A percentile compares a stretch with the other conserved stretches of the same genome.
These are phyloP conservation scores for Xylaria palmicola DNA, from an alignment of 495 filamentous ascomycete species.

Conservation along the genomic window DNA sequence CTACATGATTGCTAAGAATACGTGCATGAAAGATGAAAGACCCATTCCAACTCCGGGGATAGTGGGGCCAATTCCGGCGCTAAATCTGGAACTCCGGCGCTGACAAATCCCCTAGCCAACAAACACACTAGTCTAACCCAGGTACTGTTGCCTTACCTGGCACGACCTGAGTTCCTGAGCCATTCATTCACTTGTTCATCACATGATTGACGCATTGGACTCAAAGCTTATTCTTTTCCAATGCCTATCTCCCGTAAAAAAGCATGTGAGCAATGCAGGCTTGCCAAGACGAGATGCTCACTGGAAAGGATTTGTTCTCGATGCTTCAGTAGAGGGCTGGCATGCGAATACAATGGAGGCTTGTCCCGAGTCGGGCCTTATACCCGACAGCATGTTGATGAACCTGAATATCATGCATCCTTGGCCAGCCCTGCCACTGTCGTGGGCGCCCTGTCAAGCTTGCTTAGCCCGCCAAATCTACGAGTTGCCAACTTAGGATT, in stretches of 20 bases:
- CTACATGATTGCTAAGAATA: background rate
- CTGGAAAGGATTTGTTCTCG: background rate
- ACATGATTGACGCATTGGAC: no score
- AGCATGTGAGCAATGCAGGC: conserved; percentile 3
- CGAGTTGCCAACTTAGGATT: background rate
- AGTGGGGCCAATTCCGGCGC: background rate
- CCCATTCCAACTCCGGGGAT: background rate
- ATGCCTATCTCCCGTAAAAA: conserved; percentile 12
- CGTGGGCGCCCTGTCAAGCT: background rate
- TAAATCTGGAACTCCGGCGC: background rate
- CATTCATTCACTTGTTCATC: background rate
- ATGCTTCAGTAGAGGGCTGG: background rate
- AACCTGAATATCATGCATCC: background rate
- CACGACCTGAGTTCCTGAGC: no score
- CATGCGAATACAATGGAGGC: background rate
- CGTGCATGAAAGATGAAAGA: no score
- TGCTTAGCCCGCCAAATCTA: background rate
- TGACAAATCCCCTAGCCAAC: background rate
- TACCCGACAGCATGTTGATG: background rate
- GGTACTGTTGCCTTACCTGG: no score
- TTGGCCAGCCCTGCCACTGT: background rate
- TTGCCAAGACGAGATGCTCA: background rate
- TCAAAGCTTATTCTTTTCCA: background rate
- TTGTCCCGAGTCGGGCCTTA: background rate
- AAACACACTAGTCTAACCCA: no score